Base-by-base conservation (phyloP, 1,284 basidiomycete genomes). In the Ganoderma resinaceum region DNA sequence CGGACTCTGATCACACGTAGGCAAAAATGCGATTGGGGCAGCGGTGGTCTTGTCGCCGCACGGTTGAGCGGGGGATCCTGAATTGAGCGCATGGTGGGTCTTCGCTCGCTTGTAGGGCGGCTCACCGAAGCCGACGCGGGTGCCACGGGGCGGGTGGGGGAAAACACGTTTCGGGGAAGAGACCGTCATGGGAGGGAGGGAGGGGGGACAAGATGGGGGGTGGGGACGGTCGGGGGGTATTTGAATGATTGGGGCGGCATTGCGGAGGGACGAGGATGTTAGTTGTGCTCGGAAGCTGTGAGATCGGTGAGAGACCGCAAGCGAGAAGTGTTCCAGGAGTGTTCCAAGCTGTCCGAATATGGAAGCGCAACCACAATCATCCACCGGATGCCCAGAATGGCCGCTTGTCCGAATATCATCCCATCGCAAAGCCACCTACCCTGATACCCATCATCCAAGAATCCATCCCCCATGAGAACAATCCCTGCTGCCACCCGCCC, bases 291-390 rank as follows among this genome's bases (percentile, higher is more conserved):
- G 68, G 71, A 72, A 72, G 71, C 71, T 68, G 71, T 72, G 69
- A 70, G 61, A 64, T 70, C 68, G 67, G 71, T 70, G 71, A 68
- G 71, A 72, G 71, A 33, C 67, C 65, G 68, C 66, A 67, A 65
- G 66, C 71, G 68, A 70, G 71, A 70, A 70, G 61, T 62, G 63
- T 65, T 67, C 68, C 63, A 70, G 62, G 71, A 69, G 59, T 49
- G 66, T 68, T 72, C 71, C 66, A 68, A 72, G 68, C 64, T 60
- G 46, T 23, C 68, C 68, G 16, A 43, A 66, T 63, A 29, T 40
- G 68, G 71, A 29, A 70, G 58, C 8, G 37, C 61, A 46, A 68
- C 68, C 71, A 70, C 71, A 70, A 66, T 62, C 67, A 38, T 55
- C 31, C 58, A 49, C 68, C 59, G 70, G 68, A 66, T 60, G 55